Evolutionary conservation across 495 filamentous ascomycete species (phyloP).

Genomic region (Penicillium riverlandense): DNA sequence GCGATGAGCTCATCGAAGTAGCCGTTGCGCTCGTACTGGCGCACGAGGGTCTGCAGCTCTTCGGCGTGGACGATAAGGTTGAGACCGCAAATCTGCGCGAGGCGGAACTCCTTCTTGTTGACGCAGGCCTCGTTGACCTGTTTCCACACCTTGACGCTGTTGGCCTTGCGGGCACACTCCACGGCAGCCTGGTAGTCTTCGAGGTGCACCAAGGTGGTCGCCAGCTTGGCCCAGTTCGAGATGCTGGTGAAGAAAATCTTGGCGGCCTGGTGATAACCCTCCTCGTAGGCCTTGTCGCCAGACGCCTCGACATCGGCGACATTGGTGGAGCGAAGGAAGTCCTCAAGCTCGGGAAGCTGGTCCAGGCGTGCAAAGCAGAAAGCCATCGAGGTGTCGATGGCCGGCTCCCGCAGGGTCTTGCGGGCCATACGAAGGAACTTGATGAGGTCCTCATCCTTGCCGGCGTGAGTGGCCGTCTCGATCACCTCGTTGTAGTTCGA

Average conservation of each 20-base stretch:
- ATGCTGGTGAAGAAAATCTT: constrained; percentile 99
- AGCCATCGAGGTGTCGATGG: constrained; percentile 87
- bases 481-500: constrained; percentile 94
- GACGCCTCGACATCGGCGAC: constrained; percentile 93
- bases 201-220: constrained; percentile 91
- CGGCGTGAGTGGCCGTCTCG: constrained; percentile 89
- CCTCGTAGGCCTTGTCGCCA: constrained; percentile 94
- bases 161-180: constrained; percentile 97
- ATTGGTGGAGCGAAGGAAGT: constrained; percentile 91
- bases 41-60: constrained; percentile 86
- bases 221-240: constrained; percentile 99
- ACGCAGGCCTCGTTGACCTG: constrained; percentile 98
- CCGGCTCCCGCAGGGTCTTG: constrained; percentile 89
- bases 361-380: constrained; percentile 90
- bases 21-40: constrained; percentile 92
- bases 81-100: constrained; percentile 98
- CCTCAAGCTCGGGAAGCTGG: constrained; percentile 88
- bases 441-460: constrained; percentile 96
- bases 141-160: constrained; percentile 99
- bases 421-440: constrained; percentile 96
- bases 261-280: constrained; percentile 90
- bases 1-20: constrained; percentile 98
- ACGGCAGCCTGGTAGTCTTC: constrained; percentile 97
- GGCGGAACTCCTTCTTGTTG: constrained; percentile 96
- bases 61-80: constrained; percentile 99